A percentile compares a stretch with the other conserved stretches of the same genome.
Conservation (phyloP, 805 yeast species). For the Barnettozyma sp. region DNA sequence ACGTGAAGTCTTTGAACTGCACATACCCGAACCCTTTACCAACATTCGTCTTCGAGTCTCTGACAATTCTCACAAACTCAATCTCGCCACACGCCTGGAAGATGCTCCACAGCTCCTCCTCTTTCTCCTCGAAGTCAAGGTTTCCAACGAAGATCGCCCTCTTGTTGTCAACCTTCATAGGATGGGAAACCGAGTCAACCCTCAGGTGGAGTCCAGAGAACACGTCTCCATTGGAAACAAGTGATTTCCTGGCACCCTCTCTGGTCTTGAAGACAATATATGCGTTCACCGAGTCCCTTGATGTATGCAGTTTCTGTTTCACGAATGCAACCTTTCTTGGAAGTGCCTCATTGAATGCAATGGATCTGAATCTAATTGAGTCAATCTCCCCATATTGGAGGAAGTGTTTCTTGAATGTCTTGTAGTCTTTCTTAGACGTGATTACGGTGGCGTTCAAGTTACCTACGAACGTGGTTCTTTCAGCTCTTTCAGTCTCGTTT, state of each 20-base stretch:
- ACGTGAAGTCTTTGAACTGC: slow-evolving; percentile 68
- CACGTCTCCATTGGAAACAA: slow-evolving; percentile 55
- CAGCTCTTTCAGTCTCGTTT: slow-evolving; percentile 74
- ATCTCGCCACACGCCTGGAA: slow-evolving; percentile 65
- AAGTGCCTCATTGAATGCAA: slow-evolving; percentile 77
- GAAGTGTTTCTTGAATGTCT: slow-evolving; percentile 61
- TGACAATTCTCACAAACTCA: slow-evolving; percentile 81
- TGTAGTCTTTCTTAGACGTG: slow-evolving; percentile 52
- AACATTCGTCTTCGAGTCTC: slow-evolving; percentile 88
- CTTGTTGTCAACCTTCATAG: slow-evolving; percentile 76
- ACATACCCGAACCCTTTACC: slow-evolving; percentile 98
- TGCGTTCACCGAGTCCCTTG: slow-evolving; percentile 79
- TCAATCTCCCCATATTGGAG: slow-evolving; percentile 37
- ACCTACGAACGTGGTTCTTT: slow-evolving; percentile 81
- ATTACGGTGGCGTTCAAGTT: slow-evolving; percentile 66
- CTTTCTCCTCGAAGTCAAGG: slow-evolving; percentile 85
- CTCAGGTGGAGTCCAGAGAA: slow-evolving; percentile 73
- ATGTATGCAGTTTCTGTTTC: slow-evolving; percentile 65
- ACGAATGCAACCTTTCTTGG: slow-evolving; percentile 92
- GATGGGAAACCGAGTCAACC: slow-evolving; percentile 91
- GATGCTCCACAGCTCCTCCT: slow-evolving; percentile 81
- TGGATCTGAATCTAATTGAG: slow-evolving; percentile 85
- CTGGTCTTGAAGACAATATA: slow-evolving; percentile 71
- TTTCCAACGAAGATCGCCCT: slow-evolving; percentile 89
- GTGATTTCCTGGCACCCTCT: slow-evolving; percentile 36